Evolutionary conservation across 352 stramenopile genomes (phyloP).

Genomic region (Phytophthora cryptogea): DNA sequence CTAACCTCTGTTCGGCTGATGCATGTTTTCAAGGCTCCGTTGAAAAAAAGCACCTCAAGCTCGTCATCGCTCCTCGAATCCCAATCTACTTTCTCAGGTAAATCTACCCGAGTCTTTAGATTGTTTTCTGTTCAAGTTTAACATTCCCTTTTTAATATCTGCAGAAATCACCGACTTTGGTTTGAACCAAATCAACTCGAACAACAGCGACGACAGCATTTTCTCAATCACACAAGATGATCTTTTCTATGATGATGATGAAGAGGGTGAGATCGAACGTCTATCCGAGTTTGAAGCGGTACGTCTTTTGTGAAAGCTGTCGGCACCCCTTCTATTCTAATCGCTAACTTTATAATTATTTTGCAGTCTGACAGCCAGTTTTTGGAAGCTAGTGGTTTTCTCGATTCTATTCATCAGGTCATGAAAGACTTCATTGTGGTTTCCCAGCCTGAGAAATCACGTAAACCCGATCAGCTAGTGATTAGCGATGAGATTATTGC

Average conservation of each 20-base stretch:
- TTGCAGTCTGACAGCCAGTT: conserved; percentile 74
- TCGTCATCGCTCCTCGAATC: conserved; percentile 36
- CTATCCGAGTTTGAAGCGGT: conserved; percentile 80
- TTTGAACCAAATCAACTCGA: conserved; percentile 53
- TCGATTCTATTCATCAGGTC: conserved; percentile 82
- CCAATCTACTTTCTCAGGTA: conserved; percentile 37
- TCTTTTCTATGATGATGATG: conserved; percentile 47
- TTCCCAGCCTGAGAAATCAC: conserved; percentile 35
- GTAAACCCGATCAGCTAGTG: conserved; percentile 44
- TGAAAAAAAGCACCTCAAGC: conserved; percentile 39
- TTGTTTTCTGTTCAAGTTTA: background rate
- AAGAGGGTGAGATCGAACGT: conserved; percentile 59
- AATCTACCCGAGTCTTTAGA: background rate
- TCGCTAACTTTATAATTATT: background rate
- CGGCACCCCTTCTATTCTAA: no score
- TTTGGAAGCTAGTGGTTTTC: conserved; percentile 72
- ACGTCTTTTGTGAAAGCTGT: conserved; percentile 3
- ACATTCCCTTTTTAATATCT: conserved; percentile 2
- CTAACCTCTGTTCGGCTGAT: background rate
- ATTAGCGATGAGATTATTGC: conserved; percentile 79
- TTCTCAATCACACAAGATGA: conserved; percentile 63
- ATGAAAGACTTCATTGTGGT: conserved; percentile 68
- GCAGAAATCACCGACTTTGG: conserved; percentile 39
- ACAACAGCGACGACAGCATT: conserved; percentile 49
- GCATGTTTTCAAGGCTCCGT: conserved; percentile 11